Evolutionary conservation across 345 rosid genomes (phyloP), one percentile per base, ranked within the genome.

Genomic region (Punica granatum): DNA sequence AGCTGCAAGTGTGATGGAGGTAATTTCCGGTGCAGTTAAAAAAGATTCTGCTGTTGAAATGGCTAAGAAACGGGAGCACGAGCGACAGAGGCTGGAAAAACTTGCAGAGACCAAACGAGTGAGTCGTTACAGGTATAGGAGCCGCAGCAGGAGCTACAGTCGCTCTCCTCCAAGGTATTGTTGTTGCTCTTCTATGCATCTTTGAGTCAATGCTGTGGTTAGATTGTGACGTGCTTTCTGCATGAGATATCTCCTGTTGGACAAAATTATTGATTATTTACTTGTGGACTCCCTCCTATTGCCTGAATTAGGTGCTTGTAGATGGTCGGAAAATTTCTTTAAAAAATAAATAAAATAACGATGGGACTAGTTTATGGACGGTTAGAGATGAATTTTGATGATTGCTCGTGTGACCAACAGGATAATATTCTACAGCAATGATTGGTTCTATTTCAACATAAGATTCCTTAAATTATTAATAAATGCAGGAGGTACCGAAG

Each of bases 1-100:
- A 0, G 8, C 8, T 10, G 2, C 15, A 28, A 15, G 25, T 56
- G 33, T 56, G 61, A 56, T 1, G 0, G 28, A 51, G 58, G 1
- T 13, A 51, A 51, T 51, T 4, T 56, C 1, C 28, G 18, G 11
- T 26, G 67, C 88, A 95, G 99, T 95, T 76, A 95, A 88, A 80
- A 95, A 95, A 67, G 99, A 95, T 74, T 84, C 96, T 74, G 98
- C 93, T 67, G 86, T 88, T 32, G 98, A 90, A 79, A 86, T 81
- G 66, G 96, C 96, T 70, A 95, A 95, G 80, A 95, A 92, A 71
- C 78, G 83, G 78, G 99, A 95, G 75, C 99, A 86, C 68, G 99
- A 95, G 80, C 85, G 80, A 34, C 97, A 88, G 67, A 90, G 97
- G 81, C 84, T 78, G 78, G 97, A 86, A 77, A 95, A 88, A 70